These are phyloP conservation scores for Cadophora sp. DNA, from an alignment of 2,329 filamentous ascomycete genomes.

Conservation along the genomic window DNA sequence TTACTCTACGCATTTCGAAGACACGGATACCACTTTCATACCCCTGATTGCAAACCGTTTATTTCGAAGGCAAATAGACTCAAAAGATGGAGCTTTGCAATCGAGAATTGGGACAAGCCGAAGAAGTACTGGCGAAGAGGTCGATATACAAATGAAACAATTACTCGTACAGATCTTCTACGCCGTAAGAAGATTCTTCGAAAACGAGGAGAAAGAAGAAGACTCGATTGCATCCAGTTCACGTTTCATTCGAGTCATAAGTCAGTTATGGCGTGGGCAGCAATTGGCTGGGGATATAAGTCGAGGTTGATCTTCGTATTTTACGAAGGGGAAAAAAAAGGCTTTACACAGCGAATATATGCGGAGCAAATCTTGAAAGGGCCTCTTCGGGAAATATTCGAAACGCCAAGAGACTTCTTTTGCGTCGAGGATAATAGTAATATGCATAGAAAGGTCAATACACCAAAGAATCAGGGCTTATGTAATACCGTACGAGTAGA, in stretches of 20 bases:
- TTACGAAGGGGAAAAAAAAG: conserved; percentile 29
- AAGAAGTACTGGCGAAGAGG: conserved; percentile 24
- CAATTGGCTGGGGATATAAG: conserved; percentile 31
- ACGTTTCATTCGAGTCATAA: conserved; percentile 23
- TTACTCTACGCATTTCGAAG: no score
- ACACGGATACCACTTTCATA: no score
- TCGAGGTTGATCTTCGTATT: conserved; percentile 20
- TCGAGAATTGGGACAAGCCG: no score
- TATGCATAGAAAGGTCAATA: conserved; percentile 28
- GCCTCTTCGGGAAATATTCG: conserved; percentile 19
- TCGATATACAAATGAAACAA: conserved; percentile 21
- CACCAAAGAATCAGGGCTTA: conserved; percentile 22
- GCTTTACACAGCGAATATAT: conserved; percentile 32
- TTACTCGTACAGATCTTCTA: conserved; percentile 12
- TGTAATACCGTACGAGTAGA: conserved; percentile 28
- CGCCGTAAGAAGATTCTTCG: conserved; percentile 15
- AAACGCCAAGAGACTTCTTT: neutral
- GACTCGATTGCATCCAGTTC: conserved; percentile 30
- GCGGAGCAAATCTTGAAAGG: conserved; percentile 24
- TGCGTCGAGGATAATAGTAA: conserved; percentile 27
- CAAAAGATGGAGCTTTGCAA: no score
- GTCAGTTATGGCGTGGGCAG: conserved; percentile 23
- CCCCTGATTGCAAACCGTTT: no score
- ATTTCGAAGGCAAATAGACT: no score
- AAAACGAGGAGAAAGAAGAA: conserved; percentile 19